Conservation (phyloP, 352 stramenopile genomes). For the Pythium volutum region DNA sequence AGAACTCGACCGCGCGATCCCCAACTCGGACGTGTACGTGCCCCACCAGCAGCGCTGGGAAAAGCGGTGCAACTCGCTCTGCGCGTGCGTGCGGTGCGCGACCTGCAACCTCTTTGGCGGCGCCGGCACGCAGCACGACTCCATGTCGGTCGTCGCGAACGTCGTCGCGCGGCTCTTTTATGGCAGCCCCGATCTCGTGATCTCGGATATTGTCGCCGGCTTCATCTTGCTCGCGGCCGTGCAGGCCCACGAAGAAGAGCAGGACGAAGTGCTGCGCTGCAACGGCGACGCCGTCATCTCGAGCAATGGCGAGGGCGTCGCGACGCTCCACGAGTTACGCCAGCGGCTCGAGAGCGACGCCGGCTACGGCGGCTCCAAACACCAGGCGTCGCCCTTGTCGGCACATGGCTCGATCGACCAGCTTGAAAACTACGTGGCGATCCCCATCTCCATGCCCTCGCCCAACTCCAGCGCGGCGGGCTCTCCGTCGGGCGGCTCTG, state of each 20-base stretch:
- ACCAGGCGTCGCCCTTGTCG: background rate
- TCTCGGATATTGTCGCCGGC: conserved; percentile 84
- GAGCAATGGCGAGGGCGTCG: conserved; percentile 23
- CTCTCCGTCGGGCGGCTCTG: background rate
- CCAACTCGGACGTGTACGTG: conserved; percentile 80
- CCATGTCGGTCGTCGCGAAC: conserved; percentile 85
- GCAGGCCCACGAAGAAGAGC: conserved; percentile 70
- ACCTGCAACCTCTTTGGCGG: conserved; percentile 88
- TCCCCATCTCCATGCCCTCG: conserved; percentile 51
- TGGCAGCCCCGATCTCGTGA: conserved; percentile 81
- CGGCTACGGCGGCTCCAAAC: conserved; percentile 17
- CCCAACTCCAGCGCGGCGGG: conserved; percentile 4
- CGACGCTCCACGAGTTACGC: conserved; percentile 52
- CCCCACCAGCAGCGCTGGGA: conserved; percentile 76
- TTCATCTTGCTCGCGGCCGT: conserved; percentile 81
- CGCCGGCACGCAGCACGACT: conserved; percentile 79
- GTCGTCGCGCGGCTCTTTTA: conserved; percentile 86
- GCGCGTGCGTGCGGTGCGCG: conserved; percentile 76
- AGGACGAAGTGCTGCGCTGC: conserved; percentile 17
- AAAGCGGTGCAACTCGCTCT: conserved; percentile 70
- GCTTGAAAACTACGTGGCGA: conserved; percentile 36
- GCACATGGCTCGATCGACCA: background rate
- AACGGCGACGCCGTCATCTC: background rate
- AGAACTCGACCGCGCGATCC: conserved; percentile 58
- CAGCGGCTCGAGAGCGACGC: conserved; percentile 31